These are phyloP conservation scores for Fraxinus excelsior DNA, from an alignment of 257 asterid genomes.

Conservation along the genomic window DNA sequence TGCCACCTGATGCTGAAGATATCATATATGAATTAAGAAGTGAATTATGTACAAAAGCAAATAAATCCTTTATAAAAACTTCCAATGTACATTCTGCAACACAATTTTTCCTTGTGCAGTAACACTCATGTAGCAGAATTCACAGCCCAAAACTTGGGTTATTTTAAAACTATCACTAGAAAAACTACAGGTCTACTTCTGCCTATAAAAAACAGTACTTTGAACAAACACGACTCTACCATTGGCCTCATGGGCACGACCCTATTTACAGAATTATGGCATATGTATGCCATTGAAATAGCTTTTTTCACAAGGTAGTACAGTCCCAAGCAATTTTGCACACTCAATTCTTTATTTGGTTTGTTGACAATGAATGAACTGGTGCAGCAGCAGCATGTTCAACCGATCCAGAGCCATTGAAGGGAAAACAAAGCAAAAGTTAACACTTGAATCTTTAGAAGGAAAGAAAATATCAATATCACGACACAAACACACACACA, in stretches of 20 bases:
- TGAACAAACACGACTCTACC: slow-evolving; percentile 43
- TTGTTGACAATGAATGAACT: slow-evolving; percentile 29
- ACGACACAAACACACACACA: neutral
- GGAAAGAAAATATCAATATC: too few relatives aligned
- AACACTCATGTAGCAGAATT: slow-evolving; percentile 28
- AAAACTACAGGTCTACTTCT: slow-evolving; percentile 31
- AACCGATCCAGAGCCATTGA: neutral
- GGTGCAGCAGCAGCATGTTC: slow-evolving; percentile 27
- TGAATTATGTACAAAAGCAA: neutral
- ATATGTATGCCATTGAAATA: slow-evolving; percentile 33
- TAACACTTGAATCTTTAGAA: too few relatives aligned
- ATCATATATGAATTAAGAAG: neutral
- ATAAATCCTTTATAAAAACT: slow-evolving; percentile 22
- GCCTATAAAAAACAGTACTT: slow-evolving; percentile 31
- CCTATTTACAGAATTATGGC: slow-evolving; percentile 59
- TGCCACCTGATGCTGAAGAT: neutral
- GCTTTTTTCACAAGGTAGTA: slow-evolving; percentile 26
- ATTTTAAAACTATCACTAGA: slow-evolving; percentile 29
- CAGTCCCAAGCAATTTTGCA: slow-evolving; percentile 32
- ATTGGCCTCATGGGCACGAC: slow-evolving; percentile 33
- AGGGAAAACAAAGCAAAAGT: neutral
- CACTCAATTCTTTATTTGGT: slow-evolving; percentile 32
- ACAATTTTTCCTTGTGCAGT: slow-evolving; percentile 28
- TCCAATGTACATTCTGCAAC: slow-evolving; percentile 19
- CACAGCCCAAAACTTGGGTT: slow-evolving; percentile 30